Evolutionary conservation across 1,284 basidiomycete species (phyloP), one percentile per base, ranked within the genome.

Genomic region (Sanghuangporus baumii): DNA sequence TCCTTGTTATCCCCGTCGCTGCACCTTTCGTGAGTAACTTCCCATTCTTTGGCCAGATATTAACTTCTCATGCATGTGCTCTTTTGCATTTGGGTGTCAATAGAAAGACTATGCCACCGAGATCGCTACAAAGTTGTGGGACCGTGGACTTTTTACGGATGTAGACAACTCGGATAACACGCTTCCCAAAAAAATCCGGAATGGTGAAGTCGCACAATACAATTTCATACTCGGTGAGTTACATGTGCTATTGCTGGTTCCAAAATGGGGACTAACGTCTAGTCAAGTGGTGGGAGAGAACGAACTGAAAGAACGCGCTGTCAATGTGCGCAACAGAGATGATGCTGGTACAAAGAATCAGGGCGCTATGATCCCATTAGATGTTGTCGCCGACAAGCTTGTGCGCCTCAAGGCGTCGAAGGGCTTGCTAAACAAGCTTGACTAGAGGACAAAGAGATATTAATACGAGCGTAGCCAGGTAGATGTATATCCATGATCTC

Each of bases 281-380:
- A 64, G 26, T 31, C 46, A 63, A 94, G 95, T 99, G 64, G 96
- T 98, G 55, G 97, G 97, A 34, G 89, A 96, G 73, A 91, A 94
- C 68, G 97, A 99, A 77, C 78, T 91, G 63, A 87, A 94, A 66
- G 81, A 81, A 51, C 81, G 83, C 59, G 93, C 94, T 3, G 96
- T 99, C 71, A 99, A 99, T 73, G 88, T 98, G 37, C 86, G 96
- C 65, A 98, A 98, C 75, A 86, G 95, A 43, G 95, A 98, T 73
- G 93, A 96, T 69, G 86, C 89, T 20, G 92, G 90, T n/a, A 87
- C 82, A 57, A 94, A 95, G 74, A 79, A 84, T 11, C 85, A 86
- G 72, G 69, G 72, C 18, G 83, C 87, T 72, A 86, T 86, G 73
- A 78, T 90, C 57, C 76, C 84, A 26, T 74, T 94, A 20, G 87